Conservation (phyloP, 2,329 filamentous ascomycete genomes). For the Pyrenochaeta sp. region DNA sequence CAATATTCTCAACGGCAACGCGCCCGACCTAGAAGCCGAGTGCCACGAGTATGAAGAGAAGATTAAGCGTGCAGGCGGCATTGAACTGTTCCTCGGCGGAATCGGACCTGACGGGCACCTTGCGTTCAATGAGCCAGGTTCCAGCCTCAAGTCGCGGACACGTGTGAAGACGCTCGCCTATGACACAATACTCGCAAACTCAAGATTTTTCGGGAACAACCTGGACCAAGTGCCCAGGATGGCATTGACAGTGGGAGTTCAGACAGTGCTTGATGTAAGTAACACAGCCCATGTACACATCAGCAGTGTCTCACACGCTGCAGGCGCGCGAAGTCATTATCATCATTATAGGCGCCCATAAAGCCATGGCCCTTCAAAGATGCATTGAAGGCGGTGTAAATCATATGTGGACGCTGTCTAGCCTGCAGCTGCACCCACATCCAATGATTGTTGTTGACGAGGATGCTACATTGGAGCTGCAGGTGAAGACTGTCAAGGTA, state of each 20-base stretch:
- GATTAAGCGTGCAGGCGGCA: conserved; percentile 77
- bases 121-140: conserved; percentile 90
- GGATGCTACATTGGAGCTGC: conserved; percentile 64
- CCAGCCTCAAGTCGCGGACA: conserved; percentile 77
- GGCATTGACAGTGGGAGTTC: conserved; percentile 84
- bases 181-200: conserved; percentile 87
- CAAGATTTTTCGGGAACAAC: conserved; percentile 82
- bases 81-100: conserved; percentile 85
- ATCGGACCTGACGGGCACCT: conserved; percentile 89
- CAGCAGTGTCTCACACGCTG: conserved; percentile 21
- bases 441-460: conserved; percentile 86
- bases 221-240: conserved; percentile 78
- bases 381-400: conserved; percentile 85
- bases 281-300: conserved; percentile 9
- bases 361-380: conserved; percentile 79
- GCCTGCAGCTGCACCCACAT: conserved; percentile 80
- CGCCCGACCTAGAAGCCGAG: conserved; percentile 76
- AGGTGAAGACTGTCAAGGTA: conserved; percentile 55
- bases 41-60: conserved; percentile 81
- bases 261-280: conserved; percentile 76
- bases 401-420: conserved; percentile 90
- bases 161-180: conserved; percentile 88
- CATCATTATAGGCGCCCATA: conserved; percentile 83
- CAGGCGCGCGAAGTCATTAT: conserved; percentile 79
- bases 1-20: conserved; percentile 85